phyloP scores from a whole-genome alignment of 768 basidiomycete genomes.

The Podaxis pistillaris region DNA sequence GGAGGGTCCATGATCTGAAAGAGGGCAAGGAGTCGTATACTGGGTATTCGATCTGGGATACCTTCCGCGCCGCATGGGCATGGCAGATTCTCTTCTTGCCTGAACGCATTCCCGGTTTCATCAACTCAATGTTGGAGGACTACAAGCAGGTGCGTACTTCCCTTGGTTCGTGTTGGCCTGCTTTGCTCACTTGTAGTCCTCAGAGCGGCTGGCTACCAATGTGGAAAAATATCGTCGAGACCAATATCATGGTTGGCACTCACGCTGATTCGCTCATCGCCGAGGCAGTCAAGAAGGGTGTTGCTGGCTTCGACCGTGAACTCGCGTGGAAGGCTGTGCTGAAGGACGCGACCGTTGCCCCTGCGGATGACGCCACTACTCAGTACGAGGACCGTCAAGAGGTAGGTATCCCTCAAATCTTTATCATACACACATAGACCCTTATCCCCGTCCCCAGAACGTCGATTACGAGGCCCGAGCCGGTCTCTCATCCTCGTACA shows the following conservation, averaged over 20 bases:
- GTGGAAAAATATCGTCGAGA: constrained; percentile 90
- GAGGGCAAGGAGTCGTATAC: constrained; percentile 63
- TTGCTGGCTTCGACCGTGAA: constrained; percentile 59
- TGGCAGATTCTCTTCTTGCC: constrained; percentile 78
- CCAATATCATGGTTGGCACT: constrained; percentile 83
- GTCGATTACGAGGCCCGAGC: constrained; percentile 83
- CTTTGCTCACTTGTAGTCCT: not conserved
- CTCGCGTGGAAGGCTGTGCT: constrained; percentile 72
- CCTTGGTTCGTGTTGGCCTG: not conserved
- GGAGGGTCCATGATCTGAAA: constrained; percentile 48
- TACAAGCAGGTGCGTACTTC: constrained; percentile 53
- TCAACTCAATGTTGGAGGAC: constrained; percentile 79
- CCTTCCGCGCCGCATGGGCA: constrained; percentile 75
- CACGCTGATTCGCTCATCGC: constrained; percentile 80
- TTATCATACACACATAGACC: not conserved
- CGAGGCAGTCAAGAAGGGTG: constrained; percentile 66
- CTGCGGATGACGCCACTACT: constrained; percentile 50
- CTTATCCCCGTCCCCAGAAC: constrained; percentile 35
- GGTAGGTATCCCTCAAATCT: constrained; percentile 29
- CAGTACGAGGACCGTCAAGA: constrained; percentile 74
- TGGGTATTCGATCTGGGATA: constrained; percentile 82
- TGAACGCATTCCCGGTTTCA: constrained; percentile 73
- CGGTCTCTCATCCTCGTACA: constrained; percentile 70
- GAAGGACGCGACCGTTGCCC: constrained; percentile 70
- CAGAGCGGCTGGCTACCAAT: constrained; percentile 83